phyloP scores from a whole-genome alignment of 805 yeast species.

The Candida rishiriensis region DNA sequence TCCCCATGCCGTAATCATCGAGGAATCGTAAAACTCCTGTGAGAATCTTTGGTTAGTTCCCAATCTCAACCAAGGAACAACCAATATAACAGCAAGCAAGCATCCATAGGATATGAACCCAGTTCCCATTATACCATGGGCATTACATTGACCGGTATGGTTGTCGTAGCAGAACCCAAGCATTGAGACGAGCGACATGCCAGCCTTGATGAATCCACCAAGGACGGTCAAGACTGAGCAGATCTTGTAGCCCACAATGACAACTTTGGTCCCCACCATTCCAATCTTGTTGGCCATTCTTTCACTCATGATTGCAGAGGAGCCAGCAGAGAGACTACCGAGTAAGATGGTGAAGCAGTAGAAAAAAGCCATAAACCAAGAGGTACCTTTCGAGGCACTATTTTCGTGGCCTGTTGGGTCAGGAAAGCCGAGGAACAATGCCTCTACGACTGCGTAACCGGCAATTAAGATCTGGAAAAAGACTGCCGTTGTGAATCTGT shows the following conservation, averaged over 20 bases:
- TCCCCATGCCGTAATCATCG: slow-evolving; percentile 85
- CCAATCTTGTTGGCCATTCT: slow-evolving; percentile 32
- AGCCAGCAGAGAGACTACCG: slow-evolving; percentile 54
- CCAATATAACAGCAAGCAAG: slow-evolving; percentile 58
- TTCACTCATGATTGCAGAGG: slow-evolving; percentile 32
- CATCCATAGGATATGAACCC: slow-evolving; percentile 81
- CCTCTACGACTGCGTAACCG: slow-evolving; percentile 52
- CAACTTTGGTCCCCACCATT: slow-evolving; percentile 34
- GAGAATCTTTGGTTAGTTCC: slow-evolving; percentile 43
- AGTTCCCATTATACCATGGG: slow-evolving; percentile 96
- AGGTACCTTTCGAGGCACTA: slow-evolving; percentile 60
- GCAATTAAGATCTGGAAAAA: slow-evolving; percentile 43
- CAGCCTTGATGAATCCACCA: slow-evolving; percentile 74
- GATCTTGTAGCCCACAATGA: slow-evolving; percentile 36
- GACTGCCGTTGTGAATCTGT: slow-evolving; percentile 40
- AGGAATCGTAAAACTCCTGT: slow-evolving; percentile 83
- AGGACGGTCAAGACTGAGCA: slow-evolving; percentile 44
- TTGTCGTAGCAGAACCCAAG: slow-evolving; percentile 82
- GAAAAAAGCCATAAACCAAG: slow-evolving; percentile 53
- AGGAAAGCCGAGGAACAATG: slow-evolving; percentile 54
- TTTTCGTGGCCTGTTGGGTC: slow-evolving; percentile 66
- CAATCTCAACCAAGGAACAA: slow-evolving; percentile 70
- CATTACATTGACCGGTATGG: slow-evolving; percentile 92
- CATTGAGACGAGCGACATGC: slow-evolving; percentile 77
- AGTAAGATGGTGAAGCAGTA: slow-evolving; percentile 44